Evolutionary conservation across 2,329 filamentous ascomycete species (phyloP).

Genomic region (Ophiostoma populinum): DNA sequence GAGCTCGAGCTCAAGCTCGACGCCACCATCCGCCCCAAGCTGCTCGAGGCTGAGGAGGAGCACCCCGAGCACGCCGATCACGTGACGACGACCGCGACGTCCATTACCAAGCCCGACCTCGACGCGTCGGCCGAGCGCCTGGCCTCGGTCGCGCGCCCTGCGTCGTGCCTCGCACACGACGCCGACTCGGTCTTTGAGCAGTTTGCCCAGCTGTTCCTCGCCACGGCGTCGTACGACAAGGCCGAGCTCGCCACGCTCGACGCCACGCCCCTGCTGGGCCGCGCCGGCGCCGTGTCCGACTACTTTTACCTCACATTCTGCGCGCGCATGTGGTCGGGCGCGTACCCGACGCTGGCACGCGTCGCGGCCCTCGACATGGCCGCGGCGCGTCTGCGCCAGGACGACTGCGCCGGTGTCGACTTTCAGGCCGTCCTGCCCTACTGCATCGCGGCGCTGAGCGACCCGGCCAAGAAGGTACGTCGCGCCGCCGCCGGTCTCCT

Average conservation of each 20-base stretch:
- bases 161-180: slow-evolving; percentile 34
- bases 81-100: slow-evolving; percentile 10
- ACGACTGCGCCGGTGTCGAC: slow-evolving; percentile 36
- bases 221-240: slow-evolving; percentile 28
- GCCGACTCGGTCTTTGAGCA: slow-evolving; percentile 37
- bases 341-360: slow-evolving; percentile 51
- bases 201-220: slow-evolving; percentile 39
- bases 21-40: slow-evolving; percentile 43
- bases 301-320: slow-evolving; percentile 62
- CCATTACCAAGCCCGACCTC: slow-evolving; percentile 17
- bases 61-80: slow-evolving; percentile 30
- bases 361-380: slow-evolving; percentile 51
- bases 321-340: slow-evolving; percentile 54
- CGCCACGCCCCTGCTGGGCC: slow-evolving; percentile 34
- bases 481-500: slow-evolving; percentile 55
- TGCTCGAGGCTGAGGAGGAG: slow-evolving; percentile 22
- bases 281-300: slow-evolving; percentile 35
- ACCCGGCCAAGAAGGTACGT: slow-evolving; percentile 60
- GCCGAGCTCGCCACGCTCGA: slow-evolving; percentile 33
- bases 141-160: slow-evolving; percentile 14
- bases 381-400: slow-evolving; percentile 35
- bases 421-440: slow-evolving; percentile 76
- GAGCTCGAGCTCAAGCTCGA: slow-evolving; percentile 60
- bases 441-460: slow-evolving; percentile 53
- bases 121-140: slow-evolving; percentile 23